Evolutionary conservation across 164 flowering plant genomes (phyloP), one percentile per base, ranked within the genome.

Genomic region (Cinnamomum micranthum): DNA sequence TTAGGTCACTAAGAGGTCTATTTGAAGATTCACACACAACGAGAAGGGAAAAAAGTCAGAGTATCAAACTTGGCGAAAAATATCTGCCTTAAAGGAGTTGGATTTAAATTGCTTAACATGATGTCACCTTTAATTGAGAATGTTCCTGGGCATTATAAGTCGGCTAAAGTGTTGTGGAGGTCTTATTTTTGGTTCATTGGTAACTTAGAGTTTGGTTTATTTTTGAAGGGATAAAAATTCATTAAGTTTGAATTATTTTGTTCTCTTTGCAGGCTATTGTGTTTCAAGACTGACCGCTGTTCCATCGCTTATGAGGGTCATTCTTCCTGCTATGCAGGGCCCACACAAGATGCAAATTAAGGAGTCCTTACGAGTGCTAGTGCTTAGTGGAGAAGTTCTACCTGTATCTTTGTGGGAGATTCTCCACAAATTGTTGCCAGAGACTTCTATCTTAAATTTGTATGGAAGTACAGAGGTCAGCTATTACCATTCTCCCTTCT

Each of bases 401-500:
- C 79, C 88, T 20, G 17, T 91, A 60, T 78, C 88, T 60, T 80
- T 95, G 80, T 93, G 92, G 90, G 71, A 83, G 63, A 73, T 25
- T 31, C 87, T 95, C 41, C 66, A 80, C 74, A 81, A 80, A 74
- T 72, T 91, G 74, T 84, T 95, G 73, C 98, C 98, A 2, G 71
- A 77, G 27, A 88, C 94, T 75, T 70, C 88, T 77, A 86, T 95
- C 71, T 81, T 93, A 85, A 95, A 95, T 81, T 78, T 95, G 58
- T 95, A 95, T 85, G 99, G 99, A 71, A 92, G 97, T 81, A 95
- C 99, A 71, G 99, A 95, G 96, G 99, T 92, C 64, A 86, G 93
- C 72, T 4, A 68, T 52, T 27, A 19, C 24, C 60, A 60, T 59
- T 24, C 50, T 35, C 27, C 33, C 33, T 51, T 76, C 33, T 67